Base-by-base conservation (phyloP, 225 moss, liverwort and hornwort genomes). In the Anthoceros angustus region DNA sequence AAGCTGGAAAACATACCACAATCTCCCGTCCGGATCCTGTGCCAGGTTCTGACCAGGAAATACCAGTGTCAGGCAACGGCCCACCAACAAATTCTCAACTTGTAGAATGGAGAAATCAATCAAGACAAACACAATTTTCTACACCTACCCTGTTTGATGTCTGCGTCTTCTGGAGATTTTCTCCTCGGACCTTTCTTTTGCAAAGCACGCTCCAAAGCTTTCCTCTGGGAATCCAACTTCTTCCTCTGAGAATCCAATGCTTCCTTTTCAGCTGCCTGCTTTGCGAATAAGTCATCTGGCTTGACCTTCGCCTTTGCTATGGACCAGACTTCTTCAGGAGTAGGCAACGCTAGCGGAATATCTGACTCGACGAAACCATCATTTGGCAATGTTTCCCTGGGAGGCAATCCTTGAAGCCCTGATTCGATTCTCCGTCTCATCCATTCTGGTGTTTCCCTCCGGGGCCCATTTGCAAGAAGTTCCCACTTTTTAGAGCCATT, bases 21-120 rank as follows among this genome's bases (percentile, higher is more conserved):
- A 90, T 86, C 72, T 90, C 89, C 64, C 62, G 76, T 61, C 89
- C 89, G 70, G 79, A 80, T 69, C 89, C 89, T 46, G 84, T 86
- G 40, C 84, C 83, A 71, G 80, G 80, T 74, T 84, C 89, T 90
- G 86, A 75, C 74, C 46, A 68, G 20, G 41, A 25, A 61, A 48
- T 5, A 39, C 41, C 24, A 42, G 32, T 32, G 32, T 32, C 32
- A 32, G 32, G 32, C 32, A 32, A 32, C 1, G 32, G 32, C 32
- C 32, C 32, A 32, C 32, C 18, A 45, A 20, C 2, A 24, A 24
- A 63, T 63, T 8, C 11, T 10, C 26, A 7, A 63, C n/a, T 20
- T 5, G 62, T 10, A 38, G 20, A 14, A 7, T 38, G 10, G 61
- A 15, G 8, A 9, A 42, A 62, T 11, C 39, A 25, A 23, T 3